A percentile compares a stretch with the other conserved stretches of the same genome.
phyloP scores from a whole-genome alignment of 2,329 filamentous ascomycete species.

The Hymenoscyphus linearis region DNA sequence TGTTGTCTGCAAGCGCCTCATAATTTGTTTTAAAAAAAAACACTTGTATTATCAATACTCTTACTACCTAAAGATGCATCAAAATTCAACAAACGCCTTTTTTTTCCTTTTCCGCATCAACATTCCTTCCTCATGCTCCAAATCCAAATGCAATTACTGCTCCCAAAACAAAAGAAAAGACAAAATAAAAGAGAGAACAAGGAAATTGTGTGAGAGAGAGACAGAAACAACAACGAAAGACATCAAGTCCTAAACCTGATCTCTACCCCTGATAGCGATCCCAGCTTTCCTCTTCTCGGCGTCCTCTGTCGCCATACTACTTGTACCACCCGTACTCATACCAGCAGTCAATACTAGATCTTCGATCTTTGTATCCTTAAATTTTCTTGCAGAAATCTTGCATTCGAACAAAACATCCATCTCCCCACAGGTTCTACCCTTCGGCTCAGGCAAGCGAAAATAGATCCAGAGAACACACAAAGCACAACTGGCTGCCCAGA shows the following conservation, averaged over 20 bases:
- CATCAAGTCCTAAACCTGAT: neutral
- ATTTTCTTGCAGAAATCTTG: conserved; percentile 26
- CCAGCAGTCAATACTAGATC: neutral
- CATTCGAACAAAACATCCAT: conserved; percentile 78
- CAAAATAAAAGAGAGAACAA: too few species aligned
- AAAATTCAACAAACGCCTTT: too few species aligned
- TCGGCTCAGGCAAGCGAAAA: conserved; percentile 40
- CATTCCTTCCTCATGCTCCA: too few species aligned
- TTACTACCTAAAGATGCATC: too few species aligned
- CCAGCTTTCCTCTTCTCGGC: neutral
- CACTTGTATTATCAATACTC: too few species aligned
- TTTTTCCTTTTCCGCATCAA: too few species aligned
- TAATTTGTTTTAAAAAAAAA: too few species aligned
- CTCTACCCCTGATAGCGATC: neutral
- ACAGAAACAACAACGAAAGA: too few species aligned
- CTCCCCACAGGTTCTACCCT: conserved; percentile 75
- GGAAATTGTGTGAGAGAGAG: too few species aligned
- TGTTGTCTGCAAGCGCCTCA: too few species aligned
- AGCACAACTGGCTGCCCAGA: conserved; percentile 38
- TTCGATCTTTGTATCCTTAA: conserved; percentile 5
- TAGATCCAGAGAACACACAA: conserved; percentile 36
- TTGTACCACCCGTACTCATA: neutral
- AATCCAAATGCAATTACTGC: too few species aligned
- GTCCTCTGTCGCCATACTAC: neutral
- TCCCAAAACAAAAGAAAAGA: too few species aligned